phyloP scores from a whole-genome alignment of 202 grass and related monocot genomes.

The Panicum virgatum region DNA sequence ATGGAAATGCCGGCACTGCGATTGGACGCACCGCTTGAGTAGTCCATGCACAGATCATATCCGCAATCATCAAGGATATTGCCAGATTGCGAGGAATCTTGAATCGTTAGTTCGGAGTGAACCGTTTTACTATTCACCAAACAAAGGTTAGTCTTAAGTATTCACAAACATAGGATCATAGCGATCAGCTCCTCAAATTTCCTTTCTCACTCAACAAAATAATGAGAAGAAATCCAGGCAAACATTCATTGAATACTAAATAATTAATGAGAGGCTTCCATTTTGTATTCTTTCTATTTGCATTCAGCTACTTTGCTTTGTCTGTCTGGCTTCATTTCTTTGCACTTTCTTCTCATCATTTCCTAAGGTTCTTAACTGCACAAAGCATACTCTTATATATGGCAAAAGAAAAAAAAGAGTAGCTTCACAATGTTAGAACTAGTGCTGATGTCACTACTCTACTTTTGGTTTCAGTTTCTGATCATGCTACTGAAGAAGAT shows the following conservation, averaged over 20 bases:
- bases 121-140: slow-evolving; percentile 49
- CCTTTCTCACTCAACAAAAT: background rate
- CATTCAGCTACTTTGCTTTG: slow-evolving; percentile 14
- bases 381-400: background rate
- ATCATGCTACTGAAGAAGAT: slow-evolving; percentile 10
- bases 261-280: slow-evolving; percentile 4
- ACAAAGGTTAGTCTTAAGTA: slow-evolving; percentile 62
- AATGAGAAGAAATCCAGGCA: background rate
- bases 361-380: background rate
- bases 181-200: background rate
- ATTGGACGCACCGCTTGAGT: slow-evolving; percentile 68
- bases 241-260: background rate
- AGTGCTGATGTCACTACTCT: background rate
- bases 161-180: slow-evolving; percentile 23
- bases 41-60: slow-evolving; percentile 48
- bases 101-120: slow-evolving; percentile 48
- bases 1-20: slow-evolving; percentile 86
- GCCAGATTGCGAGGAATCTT: slow-evolving; percentile 40
- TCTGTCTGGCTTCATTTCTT: background rate
- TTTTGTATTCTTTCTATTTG: background rate
- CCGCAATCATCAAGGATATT: slow-evolving; percentile 59
- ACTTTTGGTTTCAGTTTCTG: slow-evolving; percentile 26
- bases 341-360: background rate
- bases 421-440: background rate
- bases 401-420: background rate